Conservation (phyloP, 1,284 basidiomycete species). For the Peniophora sp. region DNA sequence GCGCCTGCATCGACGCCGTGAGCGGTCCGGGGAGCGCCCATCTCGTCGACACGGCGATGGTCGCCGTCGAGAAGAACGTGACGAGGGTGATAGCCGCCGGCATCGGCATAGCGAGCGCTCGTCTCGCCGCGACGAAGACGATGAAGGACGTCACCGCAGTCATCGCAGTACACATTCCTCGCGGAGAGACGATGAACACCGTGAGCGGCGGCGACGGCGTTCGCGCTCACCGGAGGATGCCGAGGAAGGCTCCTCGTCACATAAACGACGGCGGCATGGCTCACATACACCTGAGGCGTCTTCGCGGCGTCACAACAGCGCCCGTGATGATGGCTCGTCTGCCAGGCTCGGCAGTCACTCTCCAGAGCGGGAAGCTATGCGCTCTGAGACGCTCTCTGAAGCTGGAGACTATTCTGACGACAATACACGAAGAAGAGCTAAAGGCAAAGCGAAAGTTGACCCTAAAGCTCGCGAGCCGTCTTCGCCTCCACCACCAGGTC, state of each 20-base stretch:
- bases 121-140: neutral
- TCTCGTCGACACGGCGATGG: conserved; percentile 6
- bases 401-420: conserved; percentile 10
- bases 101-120: neutral
- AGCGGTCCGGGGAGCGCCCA: conserved; percentile 9
- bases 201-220: conserved; percentile 13
- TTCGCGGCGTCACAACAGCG: neutral
- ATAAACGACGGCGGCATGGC: too few species aligned
- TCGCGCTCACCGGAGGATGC: conserved; percentile 1
- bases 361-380: neutral
- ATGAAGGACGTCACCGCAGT: neutral
- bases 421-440: conserved; percentile 17
- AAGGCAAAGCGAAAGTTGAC: conserved; percentile 24
- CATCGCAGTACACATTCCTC: neutral
- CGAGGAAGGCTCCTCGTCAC: too few species aligned
- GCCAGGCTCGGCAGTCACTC: neutral
- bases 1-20: conserved; percentile 11
- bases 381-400: conserved; percentile 5
- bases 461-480: conserved; percentile 9
- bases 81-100: neutral
- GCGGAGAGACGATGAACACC: neutral
- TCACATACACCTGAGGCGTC: neutral
- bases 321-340: neutral
- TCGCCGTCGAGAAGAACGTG: neutral
- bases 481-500: conserved; percentile 10